Evolutionary conservation across 2,329 filamentous ascomycete genomes (phyloP).

Genomic region (Aspergillus sp.): DNA sequence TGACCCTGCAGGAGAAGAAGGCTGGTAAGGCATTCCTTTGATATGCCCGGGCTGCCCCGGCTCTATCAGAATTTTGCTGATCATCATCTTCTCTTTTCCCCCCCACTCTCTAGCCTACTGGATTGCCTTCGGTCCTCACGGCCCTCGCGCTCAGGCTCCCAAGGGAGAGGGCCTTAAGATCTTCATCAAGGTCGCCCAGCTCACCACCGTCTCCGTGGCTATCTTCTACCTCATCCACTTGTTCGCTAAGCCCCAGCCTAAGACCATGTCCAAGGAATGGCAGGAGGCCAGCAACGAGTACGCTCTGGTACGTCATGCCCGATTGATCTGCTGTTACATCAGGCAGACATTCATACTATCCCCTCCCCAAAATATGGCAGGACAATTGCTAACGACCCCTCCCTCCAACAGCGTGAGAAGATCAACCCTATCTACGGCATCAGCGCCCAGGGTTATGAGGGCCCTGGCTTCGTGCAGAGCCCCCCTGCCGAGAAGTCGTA

Average conservation of each 20-base stretch:
- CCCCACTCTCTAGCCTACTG: constrained; percentile 73
- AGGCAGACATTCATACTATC: neutral
- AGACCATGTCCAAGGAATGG: constrained; percentile 95
- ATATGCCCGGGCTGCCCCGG: neutral
- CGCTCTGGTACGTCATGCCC: constrained; percentile 67
- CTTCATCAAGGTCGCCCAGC: constrained; percentile 68
- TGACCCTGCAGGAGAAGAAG: constrained; percentile 98
- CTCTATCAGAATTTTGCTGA: constrained; percentile 25
- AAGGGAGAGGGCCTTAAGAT: constrained; percentile 83
- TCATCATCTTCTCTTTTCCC: constrained; percentile 6
- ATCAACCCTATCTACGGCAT: constrained; percentile 85
- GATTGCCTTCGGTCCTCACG: constrained; percentile 97
- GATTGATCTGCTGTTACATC: neutral
- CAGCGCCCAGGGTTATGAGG: constrained; percentile 73
- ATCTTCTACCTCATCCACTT: constrained; percentile 72
- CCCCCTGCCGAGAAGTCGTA: constrained; percentile 41
- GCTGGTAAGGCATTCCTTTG: constrained; percentile 71
- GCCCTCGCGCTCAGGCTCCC: constrained; percentile 78
- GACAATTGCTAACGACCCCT: constrained; percentile 18
- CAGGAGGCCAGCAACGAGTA: constrained; percentile 95
- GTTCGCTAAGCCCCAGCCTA: constrained; percentile 70
- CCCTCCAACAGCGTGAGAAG: constrained; percentile 66
- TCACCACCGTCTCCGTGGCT: constrained; percentile 64
- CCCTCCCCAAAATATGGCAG: neutral
- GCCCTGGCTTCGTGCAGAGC: constrained; percentile 75